phyloP scores from a whole-genome alignment of 1,284 basidiomycete species.

The Coriolopsis trogii region DNA sequence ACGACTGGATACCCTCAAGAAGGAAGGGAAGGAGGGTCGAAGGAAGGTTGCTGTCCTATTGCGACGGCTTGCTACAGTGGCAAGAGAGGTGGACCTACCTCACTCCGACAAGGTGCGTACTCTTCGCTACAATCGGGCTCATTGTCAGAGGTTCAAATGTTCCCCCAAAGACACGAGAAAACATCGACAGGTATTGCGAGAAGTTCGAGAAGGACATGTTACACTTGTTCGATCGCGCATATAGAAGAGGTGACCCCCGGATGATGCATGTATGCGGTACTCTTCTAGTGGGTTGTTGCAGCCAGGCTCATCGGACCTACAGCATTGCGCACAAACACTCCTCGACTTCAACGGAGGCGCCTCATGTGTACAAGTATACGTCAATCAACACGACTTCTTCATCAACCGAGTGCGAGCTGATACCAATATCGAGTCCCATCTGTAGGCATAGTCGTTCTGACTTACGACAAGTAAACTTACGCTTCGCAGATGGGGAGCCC shows the following conservation, averaged over 20 bases:
- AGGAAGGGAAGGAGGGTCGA: slow-evolving; percentile 87
- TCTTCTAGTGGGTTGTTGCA: not conserved
- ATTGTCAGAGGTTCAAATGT: not conserved
- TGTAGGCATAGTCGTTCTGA: slow-evolving; percentile 51
- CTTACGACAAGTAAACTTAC: not conserved
- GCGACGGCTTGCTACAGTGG: slow-evolving; percentile 86
- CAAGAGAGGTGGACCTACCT: slow-evolving; percentile 90
- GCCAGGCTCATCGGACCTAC: slow-evolving; percentile 6
- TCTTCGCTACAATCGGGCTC: not conserved
- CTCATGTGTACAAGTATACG: slow-evolving; percentile 97
- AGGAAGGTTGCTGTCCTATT: slow-evolving; percentile 89
- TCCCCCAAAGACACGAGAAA: slow-evolving; percentile 70
- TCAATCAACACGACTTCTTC: slow-evolving; percentile 99
- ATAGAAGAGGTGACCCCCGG: slow-evolving; percentile 95
- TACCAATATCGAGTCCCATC: slow-evolving; percentile 55
- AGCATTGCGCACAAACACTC: slow-evolving; percentile 97
- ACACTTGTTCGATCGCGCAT: slow-evolving; percentile 92
- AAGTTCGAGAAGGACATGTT: slow-evolving; percentile 99
- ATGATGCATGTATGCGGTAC: slow-evolving; percentile 88
- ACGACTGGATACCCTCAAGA: slow-evolving; percentile 79
- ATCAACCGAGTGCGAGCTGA: slow-evolving; percentile 83
- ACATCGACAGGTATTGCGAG: slow-evolving; percentile 95
- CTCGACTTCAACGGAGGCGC: slow-evolving; percentile 98
- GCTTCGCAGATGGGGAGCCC: slow-evolving; percentile 70
- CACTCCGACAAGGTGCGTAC: slow-evolving; percentile 72